Evolutionary conservation across 1,284 basidiomycete species (phyloP), one percentile per base, ranked within the genome.

Genomic region (Melanopsichium pennsylvanicum): DNA sequence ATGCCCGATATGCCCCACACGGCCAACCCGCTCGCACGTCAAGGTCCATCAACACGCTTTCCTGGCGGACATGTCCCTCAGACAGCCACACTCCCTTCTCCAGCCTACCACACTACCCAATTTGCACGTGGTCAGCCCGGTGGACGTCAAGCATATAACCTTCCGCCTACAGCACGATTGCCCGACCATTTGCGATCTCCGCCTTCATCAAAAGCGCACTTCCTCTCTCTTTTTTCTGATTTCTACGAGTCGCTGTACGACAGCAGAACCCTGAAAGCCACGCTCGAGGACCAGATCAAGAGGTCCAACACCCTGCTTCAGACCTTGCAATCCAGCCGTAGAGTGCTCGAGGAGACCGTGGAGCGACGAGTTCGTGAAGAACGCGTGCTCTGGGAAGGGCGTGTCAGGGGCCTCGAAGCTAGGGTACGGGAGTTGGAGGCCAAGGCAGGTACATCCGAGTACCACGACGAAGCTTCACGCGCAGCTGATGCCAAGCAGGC

Each of bases 221-320:
- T 80, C 42, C 68, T 80, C 18, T 70, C 70, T 15, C 64, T 80
- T 38, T 80, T 80, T 36, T 73, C 77, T 25, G 69, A 73, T 50
- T 80, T 80, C 51, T 80, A 73, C 56, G 78, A 80, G 41, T 72
- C 68, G 33, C 68, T 80, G 26, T 51, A 63, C 18, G 78, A 80
- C 63, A 76, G 74, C 45, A 72, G 77, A 38, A 77, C 77, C 22
- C 66, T 80, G 26, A 77, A 78, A 50, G 72, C 76, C 5, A 79
- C 76, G 21, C 54, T 80, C 22, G 78, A 80, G 40, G 73, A 80
- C 39, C 78, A 80, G 49, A 77, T 80, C 38, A 60, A 70, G 34
- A 48, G 77, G 6, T 78, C 75, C 58, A 79, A 79, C 45, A 70
- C 74, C 8, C 37, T 80, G 41, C 68, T 80, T 4, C 74, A 76